Base-by-base conservation (phyloP, 2,329 filamentous ascomycete genomes). In the Pseudogymnoascus sp. region DNA sequence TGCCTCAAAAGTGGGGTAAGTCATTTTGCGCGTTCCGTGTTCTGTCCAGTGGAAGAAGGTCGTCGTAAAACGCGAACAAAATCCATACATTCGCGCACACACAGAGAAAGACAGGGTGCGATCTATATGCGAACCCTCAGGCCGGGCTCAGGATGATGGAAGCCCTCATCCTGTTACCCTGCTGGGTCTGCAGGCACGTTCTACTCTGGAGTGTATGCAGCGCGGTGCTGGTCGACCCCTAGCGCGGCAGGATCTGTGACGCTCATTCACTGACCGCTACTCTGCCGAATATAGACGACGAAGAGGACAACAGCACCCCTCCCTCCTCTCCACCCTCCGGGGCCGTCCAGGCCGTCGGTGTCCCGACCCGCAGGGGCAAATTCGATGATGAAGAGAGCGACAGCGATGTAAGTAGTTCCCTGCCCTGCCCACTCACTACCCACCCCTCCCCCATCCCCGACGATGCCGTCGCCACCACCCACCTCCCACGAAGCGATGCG, bases 371-470 rank as follows among this genome's bases (percentile, higher is more conserved):
- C 53, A 66, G 73, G 65, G 67, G 84, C 75, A 91, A 95, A 79
- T 96, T 96, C 73, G 92, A 95, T 70, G 93, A 97, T 70, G 93
- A 97, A 75, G 93, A 96, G 77, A 88, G 82, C 63, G 87, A 89
- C 68, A 82, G 81, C 70, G 91, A 96, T 77, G 93, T 93, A 83
- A 72, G 82, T 75, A 72, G 82, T 75, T 68, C 43, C 61, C 56
- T 60, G 37, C n/a, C 34, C 53, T 21, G 21, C 21, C 21, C 21
- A 21, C 21, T 21, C 42, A 59, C 38, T 14, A n/a, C 31, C 31
- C 9, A 14, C 18, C 40, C 16, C 7, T 11, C 3, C n/a, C 38
- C n/a, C 38, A 38, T 38, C 36, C n/a, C 12, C 12, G 28, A 59
- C n/a, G 62, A 65, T 40, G 62, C 14, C 42, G 21, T n/a, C 42